phyloP scores from a whole-genome alignment of 176 grass and related monocot species.

The Carex kokanica region DNA sequence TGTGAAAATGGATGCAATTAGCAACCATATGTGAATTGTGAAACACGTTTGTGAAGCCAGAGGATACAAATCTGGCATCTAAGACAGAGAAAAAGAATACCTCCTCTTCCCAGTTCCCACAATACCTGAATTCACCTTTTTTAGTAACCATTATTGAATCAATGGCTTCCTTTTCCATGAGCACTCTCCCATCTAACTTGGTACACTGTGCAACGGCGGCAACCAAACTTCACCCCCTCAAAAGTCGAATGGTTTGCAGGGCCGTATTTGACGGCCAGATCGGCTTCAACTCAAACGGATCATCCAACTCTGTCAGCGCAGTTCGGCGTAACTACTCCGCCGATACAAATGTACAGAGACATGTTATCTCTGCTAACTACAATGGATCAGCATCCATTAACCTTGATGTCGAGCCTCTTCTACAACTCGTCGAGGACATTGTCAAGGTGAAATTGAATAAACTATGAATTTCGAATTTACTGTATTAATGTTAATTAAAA shows the following conservation, averaged over 20 bases:
- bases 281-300: background rate
- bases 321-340: background rate
- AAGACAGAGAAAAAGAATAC: no score
- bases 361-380: background rate
- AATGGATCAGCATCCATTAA: slow-evolving; percentile 11
- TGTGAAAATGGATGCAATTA: no score
- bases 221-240: background rate
- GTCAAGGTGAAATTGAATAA: background rate
- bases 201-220: background rate
- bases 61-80: no score
- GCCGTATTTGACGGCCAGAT: background rate
- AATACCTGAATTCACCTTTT: background rate
- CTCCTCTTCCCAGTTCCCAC: background rate
- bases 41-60: no score
- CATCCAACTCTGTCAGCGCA: background rate
- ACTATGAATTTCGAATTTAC: background rate
- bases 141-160: background rate
- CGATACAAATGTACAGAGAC: background rate
- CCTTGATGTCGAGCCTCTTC: slow-evolving; percentile 1
- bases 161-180: slow-evolving; percentile 10
- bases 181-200: background rate
- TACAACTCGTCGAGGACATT: slow-evolving; percentile 1
- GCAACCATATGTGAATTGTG: no score
- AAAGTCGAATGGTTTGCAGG: background rate
- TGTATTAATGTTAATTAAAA: background rate